Conservation (phyloP, 2,329 filamentous ascomycete genomes). For the Diaporthe caulivora region DNA sequence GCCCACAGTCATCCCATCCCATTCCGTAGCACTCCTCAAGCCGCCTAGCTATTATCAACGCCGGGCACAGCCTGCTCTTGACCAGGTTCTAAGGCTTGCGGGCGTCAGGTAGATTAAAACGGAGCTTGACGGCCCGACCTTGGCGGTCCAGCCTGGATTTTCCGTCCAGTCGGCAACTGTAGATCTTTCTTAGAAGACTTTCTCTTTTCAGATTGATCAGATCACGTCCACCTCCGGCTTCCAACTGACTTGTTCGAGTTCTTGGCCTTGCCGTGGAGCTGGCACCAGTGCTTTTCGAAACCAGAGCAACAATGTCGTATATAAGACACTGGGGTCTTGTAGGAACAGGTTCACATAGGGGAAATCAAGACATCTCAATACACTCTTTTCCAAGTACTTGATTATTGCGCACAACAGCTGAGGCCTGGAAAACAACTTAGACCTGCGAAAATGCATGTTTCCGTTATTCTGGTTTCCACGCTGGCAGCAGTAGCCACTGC, state of each 20-base stretch:
- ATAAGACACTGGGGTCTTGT: background rate
- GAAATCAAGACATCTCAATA: background rate
- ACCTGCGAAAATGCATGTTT: background rate
- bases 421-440: background rate
- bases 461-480: slow-evolving; percentile 1
- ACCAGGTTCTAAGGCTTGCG: background rate
- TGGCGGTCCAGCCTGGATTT: slow-evolving; percentile 15
- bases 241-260: background rate
- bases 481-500: slow-evolving; percentile 19
- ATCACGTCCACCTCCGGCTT: background rate
- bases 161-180: slow-evolving; percentile 18
- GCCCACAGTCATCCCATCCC: background rate
- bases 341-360: background rate
- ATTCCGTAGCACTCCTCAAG: background rate
- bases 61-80: background rate
- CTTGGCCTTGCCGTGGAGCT: background rate
- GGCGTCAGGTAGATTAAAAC: slow-evolving; percentile 25
- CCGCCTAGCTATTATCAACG: background rate
- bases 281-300: too few species aligned
- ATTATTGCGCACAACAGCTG: too few species aligned
- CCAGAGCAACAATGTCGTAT: background rate
- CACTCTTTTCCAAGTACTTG: background rate
- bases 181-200: background rate
- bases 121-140: slow-evolving; percentile 22
- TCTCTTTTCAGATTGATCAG: slow-evolving; percentile 19